Conservation (phyloP, 2,329 filamentous ascomycete genomes). For the Akanthomyces uredinophilus region DNA sequence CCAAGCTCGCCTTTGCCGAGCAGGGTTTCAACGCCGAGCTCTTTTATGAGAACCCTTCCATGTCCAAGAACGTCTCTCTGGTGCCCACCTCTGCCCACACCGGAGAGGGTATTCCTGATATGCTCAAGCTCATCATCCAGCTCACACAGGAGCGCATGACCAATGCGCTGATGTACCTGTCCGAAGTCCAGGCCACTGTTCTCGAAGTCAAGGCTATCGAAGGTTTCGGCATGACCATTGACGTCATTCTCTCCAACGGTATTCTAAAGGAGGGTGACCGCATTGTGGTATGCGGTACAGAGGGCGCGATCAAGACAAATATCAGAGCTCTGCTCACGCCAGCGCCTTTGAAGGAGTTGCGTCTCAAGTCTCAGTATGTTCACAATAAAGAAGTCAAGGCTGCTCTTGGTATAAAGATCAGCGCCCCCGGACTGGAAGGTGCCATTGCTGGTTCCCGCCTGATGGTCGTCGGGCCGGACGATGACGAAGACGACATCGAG, state of each 20-base stretch:
- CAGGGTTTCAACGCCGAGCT: conserved; percentile 97
- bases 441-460: conserved; percentile 95
- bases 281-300: conserved; percentile 92
- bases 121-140: conserved; percentile 90
- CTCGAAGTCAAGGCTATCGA: conserved; percentile 99
- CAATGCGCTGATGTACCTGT: conserved; percentile 94
- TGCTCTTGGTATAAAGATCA: conserved; percentile 97
- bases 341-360: conserved; percentile 85
- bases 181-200: conserved; percentile 95
- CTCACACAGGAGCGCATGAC: conserved; percentile 98
- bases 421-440: conserved; percentile 88
- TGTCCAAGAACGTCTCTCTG: conserved; percentile 90
- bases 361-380: conserved; percentile 92
- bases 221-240: conserved; percentile 97
- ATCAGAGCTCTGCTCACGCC: conserved; percentile 92
- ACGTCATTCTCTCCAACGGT: conserved; percentile 95
- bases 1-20: conserved; percentile 90
- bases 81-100: conserved; percentile 96
- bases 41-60: conserved; percentile 96
- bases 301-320: conserved; percentile 91
- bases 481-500: conserved; percentile 94
- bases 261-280: conserved; percentile 90
- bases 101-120: conserved; percentile 97
- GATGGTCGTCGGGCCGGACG: conserved; percentile 87
- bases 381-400: conserved; percentile 99